Evolutionary conservation across 2,329 filamentous ascomycete species (phyloP), one percentile per base, ranked within the genome.

Genomic region (Trichoderma atroviride): DNA sequence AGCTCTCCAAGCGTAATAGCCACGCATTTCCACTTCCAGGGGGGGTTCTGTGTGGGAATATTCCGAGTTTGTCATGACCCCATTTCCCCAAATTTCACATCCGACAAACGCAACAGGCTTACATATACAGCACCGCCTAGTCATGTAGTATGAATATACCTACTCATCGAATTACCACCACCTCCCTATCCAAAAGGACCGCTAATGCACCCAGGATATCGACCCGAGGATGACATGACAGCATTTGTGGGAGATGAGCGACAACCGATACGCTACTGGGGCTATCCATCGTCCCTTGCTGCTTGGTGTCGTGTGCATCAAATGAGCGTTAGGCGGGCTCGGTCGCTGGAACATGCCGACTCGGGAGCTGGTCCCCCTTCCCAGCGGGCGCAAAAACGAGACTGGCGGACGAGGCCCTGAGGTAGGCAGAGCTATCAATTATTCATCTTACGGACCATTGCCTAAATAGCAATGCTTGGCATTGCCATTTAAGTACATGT

Each of bases 331-430:
- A 62, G 29, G 60, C 55, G 63, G 63, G 19, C 40, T 66, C 63
- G 63, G 63, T 40, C 55, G 16, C 35, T 50, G 63, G 55, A 58
- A 58, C 55, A 47, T 37, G 53, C 63, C 63, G 63, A 59, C 55
- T 67, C 63, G 63, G 63, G 37, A 29, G 29, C 43, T 29, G 33
- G 40, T 59, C 58, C 50, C 63, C 52, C 37, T 35, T 13, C 16
- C n/a, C 37, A 43, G 55, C 55, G 63, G 63, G 53, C 63, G 55
- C 63, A 58, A 27, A 40, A 47, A 43, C 40, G 63, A 50, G n/a
- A 57, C 19, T 65, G 52, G 37, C 35, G 33, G 37, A 24, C 19
- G 60, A 63, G 19, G 47, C 22, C 22, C 27, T 29, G 61, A 55
- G 61, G 31, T n/a, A 19, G 22, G 27, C 27, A 31, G 29, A 55